A percentile compares a stretch with the other conserved stretches of the same genome.
Evolutionary conservation across 768 basidiomycete genomes (phyloP).

Genomic region (Hericium alpestre): DNA sequence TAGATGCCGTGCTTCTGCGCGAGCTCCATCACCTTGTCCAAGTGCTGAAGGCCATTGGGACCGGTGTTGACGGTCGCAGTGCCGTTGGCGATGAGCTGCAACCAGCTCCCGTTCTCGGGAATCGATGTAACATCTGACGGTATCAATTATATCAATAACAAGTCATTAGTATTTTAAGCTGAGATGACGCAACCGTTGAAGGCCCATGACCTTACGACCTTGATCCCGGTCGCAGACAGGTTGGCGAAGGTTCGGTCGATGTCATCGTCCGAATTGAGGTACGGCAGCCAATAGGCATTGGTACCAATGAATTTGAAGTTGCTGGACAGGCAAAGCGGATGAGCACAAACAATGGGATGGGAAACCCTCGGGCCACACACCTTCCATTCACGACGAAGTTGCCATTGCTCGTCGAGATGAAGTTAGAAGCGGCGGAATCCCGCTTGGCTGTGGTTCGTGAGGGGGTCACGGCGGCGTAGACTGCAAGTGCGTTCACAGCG

Average conservation of each 20-base stretch:
- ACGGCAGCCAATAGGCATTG: conserved; percentile 57
- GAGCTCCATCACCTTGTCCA: conserved; percentile 45
- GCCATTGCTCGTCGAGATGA: neutral
- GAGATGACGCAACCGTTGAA: conserved; percentile 44
- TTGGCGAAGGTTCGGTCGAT: conserved; percentile 47
- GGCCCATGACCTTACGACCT: conserved; percentile 58
- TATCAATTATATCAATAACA: neutral
- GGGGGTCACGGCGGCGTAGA: neutral
- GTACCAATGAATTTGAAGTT: conserved; percentile 39
- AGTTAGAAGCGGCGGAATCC: neutral
- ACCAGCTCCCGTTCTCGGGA: conserved; percentile 47
- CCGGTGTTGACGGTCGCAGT: conserved; percentile 46
- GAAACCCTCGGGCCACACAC: neutral
- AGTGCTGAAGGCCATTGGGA: conserved; percentile 49
- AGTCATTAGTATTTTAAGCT: neutral
- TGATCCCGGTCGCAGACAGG: conserved; percentile 45
- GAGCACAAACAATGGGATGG: neutral
- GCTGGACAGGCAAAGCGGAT: neutral
- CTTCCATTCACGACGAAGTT: conserved; percentile 3
- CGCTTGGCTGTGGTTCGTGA: neutral
- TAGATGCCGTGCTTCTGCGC: conserved; percentile 47
- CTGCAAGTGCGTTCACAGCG: neutral
- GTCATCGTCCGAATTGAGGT: conserved; percentile 43
- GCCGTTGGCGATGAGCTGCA: conserved; percentile 50
- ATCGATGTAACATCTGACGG: conserved; percentile 9